Percentiles rank a stretch among this genome's conserved stretches.
Conservation (phyloP, 2,329 filamentous ascomycete genomes). For the Colletotrichum truncatum region DNA sequence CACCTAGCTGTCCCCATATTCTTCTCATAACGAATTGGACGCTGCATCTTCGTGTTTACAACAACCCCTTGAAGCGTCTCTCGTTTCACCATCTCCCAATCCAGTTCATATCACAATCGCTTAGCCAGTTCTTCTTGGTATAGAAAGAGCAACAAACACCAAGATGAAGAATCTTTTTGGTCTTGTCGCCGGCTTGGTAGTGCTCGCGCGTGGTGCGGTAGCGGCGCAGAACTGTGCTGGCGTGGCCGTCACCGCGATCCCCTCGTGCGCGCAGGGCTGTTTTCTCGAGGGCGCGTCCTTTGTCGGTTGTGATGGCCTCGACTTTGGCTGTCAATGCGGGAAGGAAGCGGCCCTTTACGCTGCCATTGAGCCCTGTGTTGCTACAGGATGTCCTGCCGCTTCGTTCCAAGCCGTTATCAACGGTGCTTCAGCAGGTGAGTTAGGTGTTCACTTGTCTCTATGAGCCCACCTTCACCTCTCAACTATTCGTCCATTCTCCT, state of each 20-base stretch:
- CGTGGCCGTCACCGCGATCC: slow-evolving; percentile 37
- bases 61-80: slow-evolving; percentile 17
- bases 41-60: background rate
- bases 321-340: slow-evolving; percentile 40
- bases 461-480: too few relatives aligned
- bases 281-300: slow-evolving; percentile 37
- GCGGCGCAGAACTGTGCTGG: slow-evolving; percentile 34
- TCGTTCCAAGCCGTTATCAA: slow-evolving; percentile 37
- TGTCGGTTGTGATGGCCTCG: slow-evolving; percentile 37
- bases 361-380: slow-evolving; percentile 39
- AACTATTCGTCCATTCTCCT: too few relatives aligned
- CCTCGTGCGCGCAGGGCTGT: slow-evolving; percentile 38
- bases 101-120: background rate
- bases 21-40: slow-evolving; percentile 11
- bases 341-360: slow-evolving; percentile 33
- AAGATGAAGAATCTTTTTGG: background rate
- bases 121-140: background rate
- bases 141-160: background rate
- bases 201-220: background rate
- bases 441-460: background rate
- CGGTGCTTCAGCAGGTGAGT: slow-evolving; percentile 33
- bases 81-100: slow-evolving; percentile 16
- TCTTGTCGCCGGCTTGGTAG: background rate
- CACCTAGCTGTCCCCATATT: background rate
- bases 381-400: slow-evolving; percentile 35